phyloP scores from a whole-genome alignment of 2,329 filamentous ascomycete species.

The Xylogone sp. region DNA sequence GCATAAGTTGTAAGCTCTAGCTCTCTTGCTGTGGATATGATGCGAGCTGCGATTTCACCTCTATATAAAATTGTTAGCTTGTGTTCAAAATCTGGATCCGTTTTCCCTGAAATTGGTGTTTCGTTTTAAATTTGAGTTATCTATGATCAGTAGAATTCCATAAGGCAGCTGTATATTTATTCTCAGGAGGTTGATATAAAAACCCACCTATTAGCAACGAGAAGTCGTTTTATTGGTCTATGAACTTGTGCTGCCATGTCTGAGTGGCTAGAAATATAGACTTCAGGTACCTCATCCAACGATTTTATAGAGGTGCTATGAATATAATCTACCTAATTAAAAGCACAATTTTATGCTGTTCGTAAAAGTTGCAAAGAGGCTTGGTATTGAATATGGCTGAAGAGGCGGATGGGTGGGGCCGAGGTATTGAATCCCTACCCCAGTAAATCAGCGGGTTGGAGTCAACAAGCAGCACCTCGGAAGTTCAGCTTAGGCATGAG shows the following conservation, averaged over 20 bases:
- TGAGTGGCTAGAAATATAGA: neutral
- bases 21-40: constrained; percentile 56
- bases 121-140: no score
- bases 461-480: neutral
- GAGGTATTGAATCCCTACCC: neutral
- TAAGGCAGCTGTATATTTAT: no score
- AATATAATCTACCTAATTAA: no score
- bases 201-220: constrained; percentile 48
- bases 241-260: constrained; percentile 2
- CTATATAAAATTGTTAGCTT: constrained; percentile 27
- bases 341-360: no score
- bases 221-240: constrained; percentile 42
- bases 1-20: constrained; percentile 51
- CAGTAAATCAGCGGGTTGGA: neutral
- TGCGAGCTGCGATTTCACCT: constrained; percentile 61
- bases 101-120: no score
- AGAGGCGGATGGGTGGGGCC: neutral
- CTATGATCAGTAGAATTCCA: no score
- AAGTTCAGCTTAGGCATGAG: neutral
- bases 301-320: no score
- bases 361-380: neutral
- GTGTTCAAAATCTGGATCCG: no score
- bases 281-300: no score
- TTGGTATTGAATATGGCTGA: neutral
- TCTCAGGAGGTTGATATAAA: neutral